phyloP scores from a whole-genome alignment of 1,139 yeast species.

The Pichia sp. region DNA sequence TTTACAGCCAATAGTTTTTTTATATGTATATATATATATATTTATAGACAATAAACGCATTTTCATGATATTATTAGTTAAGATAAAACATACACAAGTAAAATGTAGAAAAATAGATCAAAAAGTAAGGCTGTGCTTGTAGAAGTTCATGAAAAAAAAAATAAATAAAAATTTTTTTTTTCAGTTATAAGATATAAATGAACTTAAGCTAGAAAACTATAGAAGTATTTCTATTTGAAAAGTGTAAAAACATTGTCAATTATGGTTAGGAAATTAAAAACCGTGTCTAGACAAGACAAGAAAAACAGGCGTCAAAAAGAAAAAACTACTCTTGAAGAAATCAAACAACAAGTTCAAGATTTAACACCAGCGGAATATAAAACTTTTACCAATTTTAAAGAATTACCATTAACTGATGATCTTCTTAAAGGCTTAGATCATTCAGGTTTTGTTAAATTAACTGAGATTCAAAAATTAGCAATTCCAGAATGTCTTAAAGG shows the following conservation, averaged over 20 bases:
- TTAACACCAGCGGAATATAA: constrained; percentile 37
- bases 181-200: too few relatives aligned
- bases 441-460: constrained; percentile 63
- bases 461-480: constrained; percentile 80
- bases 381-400: constrained; percentile 32
- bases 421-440: constrained; percentile 71
- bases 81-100: too few relatives aligned
- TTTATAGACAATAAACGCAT: too few relatives aligned
- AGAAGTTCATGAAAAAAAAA: too few relatives aligned
- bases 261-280: constrained; percentile 37
- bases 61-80: too few relatives aligned
- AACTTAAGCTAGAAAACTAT: too few relatives aligned
- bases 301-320: constrained; percentile 37
- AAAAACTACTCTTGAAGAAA: constrained; percentile 38
- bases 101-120: too few relatives aligned
- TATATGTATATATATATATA: too few relatives aligned
- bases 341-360: constrained; percentile 45
- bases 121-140: too few relatives aligned
- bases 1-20: not conserved
- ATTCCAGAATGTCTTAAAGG: constrained; percentile 76
- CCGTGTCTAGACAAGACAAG: constrained; percentile 36
- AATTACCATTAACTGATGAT: constrained; percentile 65
- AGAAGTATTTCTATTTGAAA: too few relatives aligned
- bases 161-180: too few relatives aligned
- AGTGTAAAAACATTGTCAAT: not conserved